phyloP scores from a whole-genome alignment of 2,329 filamentous ascomycete species.

The Zalaria sp. region DNA sequence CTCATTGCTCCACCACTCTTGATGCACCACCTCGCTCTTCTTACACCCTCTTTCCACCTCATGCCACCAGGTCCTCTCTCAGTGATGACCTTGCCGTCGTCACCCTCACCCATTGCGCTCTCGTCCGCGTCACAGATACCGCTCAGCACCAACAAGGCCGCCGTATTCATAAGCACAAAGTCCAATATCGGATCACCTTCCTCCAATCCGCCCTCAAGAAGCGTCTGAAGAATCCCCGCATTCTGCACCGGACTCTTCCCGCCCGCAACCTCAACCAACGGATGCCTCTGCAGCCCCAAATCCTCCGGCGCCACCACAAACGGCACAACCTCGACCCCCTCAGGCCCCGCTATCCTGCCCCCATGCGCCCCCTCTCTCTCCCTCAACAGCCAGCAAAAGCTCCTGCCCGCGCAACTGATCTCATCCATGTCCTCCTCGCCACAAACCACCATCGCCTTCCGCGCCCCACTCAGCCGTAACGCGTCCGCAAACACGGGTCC shows the following conservation, averaged over 20 bases:
- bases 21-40: conserved; percentile 77
- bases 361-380: conserved; percentile 31
- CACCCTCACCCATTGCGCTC: conserved; percentile 65
- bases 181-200: conserved; percentile 74
- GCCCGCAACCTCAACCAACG: conserved; percentile 63
- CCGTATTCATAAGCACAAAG: conserved; percentile 90
- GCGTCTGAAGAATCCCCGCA: conserved; percentile 64
- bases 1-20: conserved; percentile 74
- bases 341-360: conserved; percentile 16
- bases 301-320: conserved; percentile 73
- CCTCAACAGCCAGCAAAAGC: conserved; percentile 73
- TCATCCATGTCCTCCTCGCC: conserved; percentile 93
- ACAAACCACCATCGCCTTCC: conserved; percentile 81
- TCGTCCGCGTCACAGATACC: conserved; percentile 75
- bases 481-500: conserved; percentile 84
- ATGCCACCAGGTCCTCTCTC: conserved; percentile 76
- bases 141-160: conserved; percentile 70
- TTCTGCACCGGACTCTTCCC: conserved; percentile 81
- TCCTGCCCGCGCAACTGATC: conserved; percentile 77
- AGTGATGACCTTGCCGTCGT: conserved; percentile 65
- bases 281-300: conserved; percentile 67
- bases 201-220: conserved; percentile 59
- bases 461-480: conserved; percentile 57
- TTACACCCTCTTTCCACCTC: conserved; percentile 88
- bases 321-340: conserved; percentile 48